These are phyloP conservation scores for Batrachochytrium dendrobatidis DNA, from an alignment of 371 early-diverging fungal species.

Conservation along the genomic window DNA sequence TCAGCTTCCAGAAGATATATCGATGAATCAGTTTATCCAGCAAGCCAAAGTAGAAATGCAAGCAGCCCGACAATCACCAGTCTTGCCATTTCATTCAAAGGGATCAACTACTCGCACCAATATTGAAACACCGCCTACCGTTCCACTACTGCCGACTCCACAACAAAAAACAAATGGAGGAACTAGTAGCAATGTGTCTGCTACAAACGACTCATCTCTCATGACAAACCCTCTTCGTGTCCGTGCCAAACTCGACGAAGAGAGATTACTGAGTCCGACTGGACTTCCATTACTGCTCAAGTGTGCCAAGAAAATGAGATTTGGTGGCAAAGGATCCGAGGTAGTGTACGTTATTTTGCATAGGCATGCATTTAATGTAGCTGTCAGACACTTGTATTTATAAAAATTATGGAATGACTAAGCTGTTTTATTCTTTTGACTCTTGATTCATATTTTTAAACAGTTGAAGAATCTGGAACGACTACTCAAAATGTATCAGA, in stretches of 20 bases:
- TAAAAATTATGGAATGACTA: neutral
- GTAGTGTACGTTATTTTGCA: constrained; percentile 4
- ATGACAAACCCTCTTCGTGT: neutral
- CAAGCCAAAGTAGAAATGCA: neutral
- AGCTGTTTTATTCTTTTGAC: neutral
- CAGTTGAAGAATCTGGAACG: constrained; percentile 35
- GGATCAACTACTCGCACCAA: neutral
- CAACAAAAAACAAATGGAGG: neutral
- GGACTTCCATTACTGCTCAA: neutral
- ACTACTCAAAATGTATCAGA: constrained; percentile 45
- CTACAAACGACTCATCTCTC: neutral
- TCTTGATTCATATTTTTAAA: no score
- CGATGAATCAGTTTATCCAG: neutral
- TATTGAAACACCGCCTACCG: neutral
- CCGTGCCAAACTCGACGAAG: neutral
- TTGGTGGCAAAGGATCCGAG: constrained; percentile 19
- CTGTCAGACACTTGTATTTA: neutral
- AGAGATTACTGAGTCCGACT: neutral
- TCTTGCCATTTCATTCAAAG: neutral
- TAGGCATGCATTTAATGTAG: neutral
- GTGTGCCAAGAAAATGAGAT: constrained; percentile 5
- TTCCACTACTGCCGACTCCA: neutral
- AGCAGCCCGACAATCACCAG: neutral
- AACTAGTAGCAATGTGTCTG: neutral
- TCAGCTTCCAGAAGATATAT: neutral